Percentiles rank a stretch among this genome's conserved stretches.
Evolutionary conservation across 495 filamentous ascomycete genomes (phyloP).

Genomic region (Aspergillus steynii): DNA sequence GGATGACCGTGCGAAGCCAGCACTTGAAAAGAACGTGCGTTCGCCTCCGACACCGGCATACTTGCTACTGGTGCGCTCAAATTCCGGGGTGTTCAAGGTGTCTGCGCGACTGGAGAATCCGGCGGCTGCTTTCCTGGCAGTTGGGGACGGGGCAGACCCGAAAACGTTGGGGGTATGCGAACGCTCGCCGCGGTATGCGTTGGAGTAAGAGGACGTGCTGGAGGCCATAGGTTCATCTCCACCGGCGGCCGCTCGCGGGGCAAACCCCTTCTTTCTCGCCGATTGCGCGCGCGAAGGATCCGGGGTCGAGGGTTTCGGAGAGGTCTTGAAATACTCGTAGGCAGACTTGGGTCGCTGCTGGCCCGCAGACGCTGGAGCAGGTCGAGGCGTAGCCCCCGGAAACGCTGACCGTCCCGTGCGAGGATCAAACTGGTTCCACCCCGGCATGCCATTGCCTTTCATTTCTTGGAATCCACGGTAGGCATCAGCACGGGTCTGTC

Average conservation of each 20-base stretch:
- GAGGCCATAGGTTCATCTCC: constrained; percentile 59
- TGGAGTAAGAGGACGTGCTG: constrained; percentile 53
- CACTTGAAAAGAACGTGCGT: constrained; percentile 56
- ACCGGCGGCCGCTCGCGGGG: constrained; percentile 51
- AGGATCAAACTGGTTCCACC: constrained; percentile 46
- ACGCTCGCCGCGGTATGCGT: constrained; percentile 38
- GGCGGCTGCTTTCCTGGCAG: constrained; percentile 40
- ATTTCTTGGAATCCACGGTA: constrained; percentile 73
- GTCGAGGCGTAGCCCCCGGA: constrained; percentile 28
- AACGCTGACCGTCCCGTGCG: constrained; percentile 33
- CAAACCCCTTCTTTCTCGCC: constrained; percentile 53
- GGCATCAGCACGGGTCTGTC: constrained; percentile 56
- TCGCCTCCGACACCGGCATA: constrained; percentile 72
- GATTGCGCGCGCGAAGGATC: constrained; percentile 41
- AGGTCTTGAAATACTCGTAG: constrained; percentile 46
- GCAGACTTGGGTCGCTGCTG: constrained; percentile 40
- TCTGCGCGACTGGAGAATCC: constrained; percentile 19
- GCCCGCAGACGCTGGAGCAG: constrained; percentile 34
- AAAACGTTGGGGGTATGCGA: constrained; percentile 34
- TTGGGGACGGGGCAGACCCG: constrained; percentile 38
- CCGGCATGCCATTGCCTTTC: constrained; percentile 41
- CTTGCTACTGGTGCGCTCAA: constrained; percentile 61
- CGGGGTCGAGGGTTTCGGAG: constrained; percentile 26
- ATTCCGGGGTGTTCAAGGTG: constrained; percentile 31
- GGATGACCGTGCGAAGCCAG: constrained; percentile 44